phyloP scores from a whole-genome alignment of 1,139 yeast genomes.

The Nematodospora anomalae region DNA sequence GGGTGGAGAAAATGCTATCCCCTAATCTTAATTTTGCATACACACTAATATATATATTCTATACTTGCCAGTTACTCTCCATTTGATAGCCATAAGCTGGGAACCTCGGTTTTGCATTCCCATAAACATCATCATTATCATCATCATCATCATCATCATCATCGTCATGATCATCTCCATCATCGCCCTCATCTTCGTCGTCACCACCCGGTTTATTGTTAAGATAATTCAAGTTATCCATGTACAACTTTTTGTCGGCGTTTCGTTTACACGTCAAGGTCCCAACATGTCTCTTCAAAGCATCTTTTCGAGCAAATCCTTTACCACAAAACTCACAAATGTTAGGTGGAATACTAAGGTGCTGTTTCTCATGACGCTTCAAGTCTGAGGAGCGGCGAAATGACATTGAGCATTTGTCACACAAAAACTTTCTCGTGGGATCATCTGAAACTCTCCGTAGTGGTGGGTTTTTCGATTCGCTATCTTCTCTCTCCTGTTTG shows the following conservation, averaged over 20 bases:
- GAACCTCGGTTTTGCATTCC: constrained; percentile 8
- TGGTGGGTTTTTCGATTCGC: constrained; percentile 10
- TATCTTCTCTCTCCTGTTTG: constrained; percentile 11
- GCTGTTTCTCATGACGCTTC: constrained; percentile 65
- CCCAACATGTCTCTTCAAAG: constrained; percentile 69
- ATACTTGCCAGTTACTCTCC: constrained; percentile 6
- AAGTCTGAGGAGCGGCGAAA: constrained; percentile 65
- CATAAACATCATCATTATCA: constrained; percentile 10
- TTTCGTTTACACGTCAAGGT: constrained; percentile 74
- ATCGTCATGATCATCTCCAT: constrained; percentile 7
- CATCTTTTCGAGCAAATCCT: constrained; percentile 82
- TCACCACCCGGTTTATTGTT: constrained; percentile 5
- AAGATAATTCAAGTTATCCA: constrained; percentile 36
- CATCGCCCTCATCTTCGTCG: constrained; percentile 5
- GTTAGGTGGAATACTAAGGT: constrained; percentile 59
- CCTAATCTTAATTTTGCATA: too few species aligned
- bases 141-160: constrained; percentile 7
- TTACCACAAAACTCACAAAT: constrained; percentile 74
- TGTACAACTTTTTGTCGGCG: constrained; percentile 47
- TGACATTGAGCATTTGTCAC: constrained; percentile 52
- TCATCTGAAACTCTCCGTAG: constrained; percentile 11
- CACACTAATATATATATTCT: background rate
- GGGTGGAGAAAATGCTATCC: too few species aligned
- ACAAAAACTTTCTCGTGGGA: constrained; percentile 38
- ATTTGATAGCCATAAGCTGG: constrained; percentile 15